Evolutionary conservation across 1,284 basidiomycete species (phyloP).

Genomic region (Meripilus lineatus): DNA sequence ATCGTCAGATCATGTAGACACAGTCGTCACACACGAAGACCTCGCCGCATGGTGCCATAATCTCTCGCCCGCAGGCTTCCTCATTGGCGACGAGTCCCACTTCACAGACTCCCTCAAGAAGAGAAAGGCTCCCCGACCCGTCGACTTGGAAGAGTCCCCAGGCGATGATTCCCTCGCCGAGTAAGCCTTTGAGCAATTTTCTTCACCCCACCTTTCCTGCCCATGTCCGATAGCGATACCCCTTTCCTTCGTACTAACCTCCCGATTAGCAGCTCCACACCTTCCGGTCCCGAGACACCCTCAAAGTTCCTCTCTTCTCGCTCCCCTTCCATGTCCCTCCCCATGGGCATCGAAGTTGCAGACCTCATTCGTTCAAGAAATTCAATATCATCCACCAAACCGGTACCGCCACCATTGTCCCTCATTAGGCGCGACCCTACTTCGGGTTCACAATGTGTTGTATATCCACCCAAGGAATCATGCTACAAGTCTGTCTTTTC

Average conservation of each 20-base stretch:
- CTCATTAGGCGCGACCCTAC: slow-evolving; percentile 47
- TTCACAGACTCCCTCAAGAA: slow-evolving; percentile 20
- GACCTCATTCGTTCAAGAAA: slow-evolving; percentile 8
- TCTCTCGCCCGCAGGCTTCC: slow-evolving; percentile 36
- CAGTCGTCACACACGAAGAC: slow-evolving; percentile 47
- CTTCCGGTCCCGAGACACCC: background rate
- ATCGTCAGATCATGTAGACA: slow-evolving; percentile 46
- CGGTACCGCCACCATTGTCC: slow-evolving; percentile 54
- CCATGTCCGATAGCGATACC: slow-evolving; percentile 11
- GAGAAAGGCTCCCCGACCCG: slow-evolving; percentile 45
- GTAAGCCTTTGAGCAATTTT: slow-evolving; percentile 36
- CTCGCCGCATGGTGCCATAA: slow-evolving; percentile 55
- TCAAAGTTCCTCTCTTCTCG: background rate
- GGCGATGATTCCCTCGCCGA: slow-evolving; percentile 69
- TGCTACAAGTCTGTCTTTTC: slow-evolving; percentile 60
- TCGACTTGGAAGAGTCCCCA: slow-evolving; percentile 66
- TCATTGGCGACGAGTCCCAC: slow-evolving; percentile 22
- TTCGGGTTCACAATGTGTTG: slow-evolving; percentile 47
- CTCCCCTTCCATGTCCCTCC: slow-evolving; percentile 5
- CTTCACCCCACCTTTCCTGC: slow-evolving; percentile 9
- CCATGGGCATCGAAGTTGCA: slow-evolving; percentile 7
- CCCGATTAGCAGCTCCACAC: slow-evolving; percentile 1
- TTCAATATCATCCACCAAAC: slow-evolving; percentile 37
- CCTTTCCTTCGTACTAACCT: background rate
- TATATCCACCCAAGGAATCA: slow-evolving; percentile 64